phyloP scores from a whole-genome alignment of 305 asterid species.

The Vinca major region DNA sequence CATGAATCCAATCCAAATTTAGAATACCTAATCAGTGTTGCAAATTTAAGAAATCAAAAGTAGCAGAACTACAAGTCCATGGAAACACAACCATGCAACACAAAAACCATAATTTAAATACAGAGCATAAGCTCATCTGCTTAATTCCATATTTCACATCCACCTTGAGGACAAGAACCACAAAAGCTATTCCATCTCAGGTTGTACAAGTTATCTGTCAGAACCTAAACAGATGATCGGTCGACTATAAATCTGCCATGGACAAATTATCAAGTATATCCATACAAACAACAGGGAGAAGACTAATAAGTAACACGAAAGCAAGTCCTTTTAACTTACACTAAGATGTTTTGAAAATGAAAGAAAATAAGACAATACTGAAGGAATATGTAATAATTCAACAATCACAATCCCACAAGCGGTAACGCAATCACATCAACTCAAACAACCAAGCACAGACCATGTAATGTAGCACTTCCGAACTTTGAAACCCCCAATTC shows the following conservation, averaged over 20 bases:
- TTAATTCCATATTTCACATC: not conserved
- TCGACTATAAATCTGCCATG: too few relatives aligned
- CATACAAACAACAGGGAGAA: not conserved
- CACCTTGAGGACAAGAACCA: not conserved
- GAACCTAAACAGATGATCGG: too few relatives aligned
- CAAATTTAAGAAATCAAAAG: not conserved
- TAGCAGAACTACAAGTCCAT: not conserved
- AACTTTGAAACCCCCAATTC: not conserved
- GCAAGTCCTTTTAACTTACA: not conserved
- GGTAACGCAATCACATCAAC: too few relatives aligned
- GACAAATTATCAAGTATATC: not conserved
- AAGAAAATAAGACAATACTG: not conserved
- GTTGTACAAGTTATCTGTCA: not conserved
- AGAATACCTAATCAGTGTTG: not conserved
- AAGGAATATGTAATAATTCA: not conserved
- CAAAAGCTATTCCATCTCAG: not conserved
- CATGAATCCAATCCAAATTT: not conserved
- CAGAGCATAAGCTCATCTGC: not conserved
- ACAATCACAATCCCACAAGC: not conserved
- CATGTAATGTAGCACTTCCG: not conserved
- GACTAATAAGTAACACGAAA: not conserved
- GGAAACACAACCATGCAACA: not conserved
- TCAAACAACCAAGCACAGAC: not conserved
- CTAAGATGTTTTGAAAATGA: too few relatives aligned
- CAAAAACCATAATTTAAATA: not conserved